Evolutionary conservation across 768 basidiomycete species (phyloP).

Genomic region (Calocera cornea): DNA sequence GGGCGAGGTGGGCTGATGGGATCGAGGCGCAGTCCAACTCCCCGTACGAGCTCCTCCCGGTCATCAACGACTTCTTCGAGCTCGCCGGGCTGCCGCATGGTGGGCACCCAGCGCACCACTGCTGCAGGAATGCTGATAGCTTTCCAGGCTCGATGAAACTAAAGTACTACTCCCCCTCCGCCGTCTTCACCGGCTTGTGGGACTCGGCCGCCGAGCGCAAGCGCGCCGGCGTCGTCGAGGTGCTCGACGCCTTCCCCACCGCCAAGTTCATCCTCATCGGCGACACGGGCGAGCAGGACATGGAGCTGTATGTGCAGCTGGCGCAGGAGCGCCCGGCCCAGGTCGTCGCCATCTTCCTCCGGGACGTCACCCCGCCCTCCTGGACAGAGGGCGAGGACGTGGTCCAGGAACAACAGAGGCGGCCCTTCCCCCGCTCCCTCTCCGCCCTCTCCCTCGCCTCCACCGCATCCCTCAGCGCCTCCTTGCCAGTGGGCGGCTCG

Average conservation of each 20-base stretch:
- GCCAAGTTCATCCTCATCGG: slow-evolving; percentile 76
- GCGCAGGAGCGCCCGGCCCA: slow-evolving; percentile 51
- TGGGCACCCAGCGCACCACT: slow-evolving; percentile 13
- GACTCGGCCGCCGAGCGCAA: slow-evolving; percentile 70
- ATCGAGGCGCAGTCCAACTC: slow-evolving; percentile 59
- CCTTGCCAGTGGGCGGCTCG: background rate
- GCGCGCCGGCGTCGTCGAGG: slow-evolving; percentile 61
- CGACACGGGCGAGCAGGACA: slow-evolving; percentile 88
- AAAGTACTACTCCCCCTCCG: slow-evolving; percentile 72
- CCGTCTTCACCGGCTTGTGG: slow-evolving; percentile 70
- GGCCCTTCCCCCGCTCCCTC: background rate
- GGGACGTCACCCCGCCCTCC: slow-evolving; percentile 43
- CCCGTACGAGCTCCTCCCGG: slow-evolving; percentile 70
- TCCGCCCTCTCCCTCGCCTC: background rate
- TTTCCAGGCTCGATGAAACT: slow-evolving; percentile 59
- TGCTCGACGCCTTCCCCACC: slow-evolving; percentile 58
- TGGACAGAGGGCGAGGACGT: slow-evolving; percentile 7
- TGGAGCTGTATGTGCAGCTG: slow-evolving; percentile 74
- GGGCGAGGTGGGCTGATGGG: slow-evolving; percentile 5
- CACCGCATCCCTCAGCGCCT: background rate
- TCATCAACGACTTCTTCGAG: slow-evolving; percentile 61
- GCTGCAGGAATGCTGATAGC: slow-evolving; percentile 9
- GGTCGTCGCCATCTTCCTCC: slow-evolving; percentile 67
- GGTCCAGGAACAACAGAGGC: background rate
- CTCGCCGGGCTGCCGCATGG: slow-evolving; percentile 57